Percentiles rank a stretch among this genome's conserved stretches.
These are phyloP conservation scores for Pistacia atlantica DNA, from an alignment of 345 rosid genomes.

Conservation along the genomic window DNA sequence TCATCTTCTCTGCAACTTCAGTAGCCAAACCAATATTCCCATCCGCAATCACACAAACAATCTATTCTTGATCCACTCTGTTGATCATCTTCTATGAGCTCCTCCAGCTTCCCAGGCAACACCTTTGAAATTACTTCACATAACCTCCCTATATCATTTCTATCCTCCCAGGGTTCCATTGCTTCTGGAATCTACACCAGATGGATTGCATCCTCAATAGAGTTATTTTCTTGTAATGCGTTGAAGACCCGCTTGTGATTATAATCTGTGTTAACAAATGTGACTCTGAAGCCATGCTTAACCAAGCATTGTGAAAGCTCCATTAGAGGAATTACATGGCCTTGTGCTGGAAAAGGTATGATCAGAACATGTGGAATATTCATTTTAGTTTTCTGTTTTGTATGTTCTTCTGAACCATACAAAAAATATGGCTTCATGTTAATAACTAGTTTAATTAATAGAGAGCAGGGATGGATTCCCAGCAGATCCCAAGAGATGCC, in stretches of 20 bases:
- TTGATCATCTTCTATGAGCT: background rate
- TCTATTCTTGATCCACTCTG: constrained; percentile 4
- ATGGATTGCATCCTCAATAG: background rate
- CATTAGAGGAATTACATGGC: too few species aligned
- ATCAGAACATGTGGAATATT: too few species aligned
- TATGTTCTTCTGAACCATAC: too few species aligned
- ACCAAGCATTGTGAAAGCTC: background rate
- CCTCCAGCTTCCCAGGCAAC: background rate
- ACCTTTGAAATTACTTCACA: background rate
- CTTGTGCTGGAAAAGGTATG: too few species aligned
- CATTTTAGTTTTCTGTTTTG: too few species aligned
- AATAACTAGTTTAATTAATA: too few species aligned
- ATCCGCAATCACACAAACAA: constrained; percentile 17
- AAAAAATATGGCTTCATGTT: too few species aligned
- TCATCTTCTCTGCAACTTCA: constrained; percentile 20
- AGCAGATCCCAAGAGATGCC: too few species aligned
- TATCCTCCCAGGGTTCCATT: background rate
- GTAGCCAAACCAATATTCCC: constrained; percentile 7
- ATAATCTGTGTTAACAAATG: background rate
- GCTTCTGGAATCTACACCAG: background rate
- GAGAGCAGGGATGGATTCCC: too few species aligned
- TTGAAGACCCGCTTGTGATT: background rate
- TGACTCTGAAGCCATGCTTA: background rate
- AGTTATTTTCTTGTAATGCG: background rate
- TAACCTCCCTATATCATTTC: background rate